A percentile compares a stretch with the other conserved stretches of the same genome.
phyloP scores from a whole-genome alignment of 176 grass and related monocot species.

The Leersia perrieri region DNA sequence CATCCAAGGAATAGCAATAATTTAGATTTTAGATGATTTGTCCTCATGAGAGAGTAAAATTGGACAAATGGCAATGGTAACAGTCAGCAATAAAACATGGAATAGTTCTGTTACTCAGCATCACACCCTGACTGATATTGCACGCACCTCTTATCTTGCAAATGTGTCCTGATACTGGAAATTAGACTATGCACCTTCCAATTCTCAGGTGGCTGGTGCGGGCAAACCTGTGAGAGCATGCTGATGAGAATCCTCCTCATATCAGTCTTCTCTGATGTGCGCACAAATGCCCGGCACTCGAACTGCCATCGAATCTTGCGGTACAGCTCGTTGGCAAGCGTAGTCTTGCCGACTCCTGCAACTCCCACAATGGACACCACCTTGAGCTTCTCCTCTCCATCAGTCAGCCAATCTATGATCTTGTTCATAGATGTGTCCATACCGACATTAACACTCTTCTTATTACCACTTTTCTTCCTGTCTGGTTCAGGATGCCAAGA shows the following conservation, averaged over 20 bases:
- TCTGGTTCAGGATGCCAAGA: too few relatives aligned
- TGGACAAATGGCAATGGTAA: too few relatives aligned
- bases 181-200: slow-evolving; percentile 31
- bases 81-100: not conserved
- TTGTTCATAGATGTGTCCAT: not conserved
- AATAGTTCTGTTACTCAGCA: not conserved
- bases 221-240: slow-evolving; percentile 27
- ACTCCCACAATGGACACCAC: slow-evolving; percentile 12
- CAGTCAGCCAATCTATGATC: not conserved
- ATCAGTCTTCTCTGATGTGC: not conserved
- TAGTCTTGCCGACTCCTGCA: slow-evolving; percentile 25
- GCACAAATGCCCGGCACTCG: slow-evolving; percentile 30
- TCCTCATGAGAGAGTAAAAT: too few relatives aligned
- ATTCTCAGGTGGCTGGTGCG: not conserved
- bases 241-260: slow-evolving; percentile 29
- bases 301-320: not conserved
- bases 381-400: slow-evolving; percentile 6
- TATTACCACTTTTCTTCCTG: too few relatives aligned
- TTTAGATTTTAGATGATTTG: too few relatives aligned
- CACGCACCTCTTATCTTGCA: slow-evolving; percentile 30
- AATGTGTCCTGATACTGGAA: slow-evolving; percentile 21
- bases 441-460: too few relatives aligned
- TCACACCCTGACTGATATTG: not conserved
- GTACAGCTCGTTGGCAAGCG: not conserved
- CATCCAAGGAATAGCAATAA: too few relatives aligned